Evolutionary conservation across 371 early-diverging fungal species (phyloP).

Genomic region (Syncephalastrum monosporum): DNA sequence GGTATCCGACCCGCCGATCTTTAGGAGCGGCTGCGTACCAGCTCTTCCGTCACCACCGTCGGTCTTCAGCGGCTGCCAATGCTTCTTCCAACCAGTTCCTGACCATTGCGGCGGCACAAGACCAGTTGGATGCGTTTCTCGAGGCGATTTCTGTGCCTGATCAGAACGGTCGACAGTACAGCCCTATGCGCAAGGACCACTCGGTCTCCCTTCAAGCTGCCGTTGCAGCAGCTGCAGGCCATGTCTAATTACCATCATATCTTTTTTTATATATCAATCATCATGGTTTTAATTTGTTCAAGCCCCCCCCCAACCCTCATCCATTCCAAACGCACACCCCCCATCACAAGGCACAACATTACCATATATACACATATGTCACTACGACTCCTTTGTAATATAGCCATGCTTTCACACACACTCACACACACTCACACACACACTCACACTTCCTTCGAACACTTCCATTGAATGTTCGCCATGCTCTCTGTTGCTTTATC

Average conservation of each 20-base stretch:
- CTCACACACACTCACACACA: too few relatives aligned
- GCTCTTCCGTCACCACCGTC: constrained; percentile 35
- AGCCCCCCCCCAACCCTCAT: constrained; percentile 3
- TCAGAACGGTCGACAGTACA: constrained; percentile 9
- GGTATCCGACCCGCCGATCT: constrained; percentile 38
- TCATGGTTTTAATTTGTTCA: too few relatives aligned
- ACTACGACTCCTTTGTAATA: neutral
- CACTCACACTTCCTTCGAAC: too few relatives aligned
- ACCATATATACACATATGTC: constrained; percentile 1
- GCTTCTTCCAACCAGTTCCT: constrained; percentile 12
- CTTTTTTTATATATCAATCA: neutral
- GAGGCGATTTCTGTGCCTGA: constrained; percentile 32
- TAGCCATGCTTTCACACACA: too few relatives aligned
- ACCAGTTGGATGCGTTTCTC: constrained; percentile 35
- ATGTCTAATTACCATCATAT: constrained; percentile 22
- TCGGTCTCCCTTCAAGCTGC: constrained; percentile 38
- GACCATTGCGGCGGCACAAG: constrained; percentile 23
- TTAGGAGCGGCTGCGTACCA: constrained; percentile 25
- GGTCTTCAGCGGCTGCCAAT: constrained; percentile 25
- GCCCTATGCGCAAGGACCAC: constrained; percentile 30
- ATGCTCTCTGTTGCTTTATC: too few relatives aligned
- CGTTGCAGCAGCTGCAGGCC: constrained; percentile 40
- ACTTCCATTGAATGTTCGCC: too few relatives aligned
- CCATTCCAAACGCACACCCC: neutral
- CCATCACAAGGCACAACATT: constrained; percentile 1